phyloP scores from a whole-genome alignment of 2,329 filamentous ascomycete genomes.

The Aspergillus fijiensis region DNA sequence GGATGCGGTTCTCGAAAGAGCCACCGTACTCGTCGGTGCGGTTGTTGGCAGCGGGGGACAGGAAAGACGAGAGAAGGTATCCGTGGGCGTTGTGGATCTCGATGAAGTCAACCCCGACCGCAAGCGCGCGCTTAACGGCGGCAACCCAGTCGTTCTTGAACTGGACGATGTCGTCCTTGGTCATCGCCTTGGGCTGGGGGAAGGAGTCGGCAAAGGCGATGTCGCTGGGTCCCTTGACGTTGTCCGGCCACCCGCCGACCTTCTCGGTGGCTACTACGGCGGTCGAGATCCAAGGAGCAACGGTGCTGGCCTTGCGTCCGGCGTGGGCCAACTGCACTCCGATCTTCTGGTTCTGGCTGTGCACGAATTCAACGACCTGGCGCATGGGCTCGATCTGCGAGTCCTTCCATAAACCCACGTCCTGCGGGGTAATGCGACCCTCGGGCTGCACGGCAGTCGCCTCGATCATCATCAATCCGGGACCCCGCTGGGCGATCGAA shows the following conservation, averaged over 20 bases:
- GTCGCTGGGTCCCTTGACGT: slow-evolving; percentile 58
- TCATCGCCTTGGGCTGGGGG: slow-evolving; percentile 66
- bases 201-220: slow-evolving; percentile 63
- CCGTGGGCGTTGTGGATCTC: slow-evolving; percentile 81
- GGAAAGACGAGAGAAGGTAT: slow-evolving; percentile 70
- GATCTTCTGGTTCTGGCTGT: slow-evolving; percentile 73
- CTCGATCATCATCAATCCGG: slow-evolving; percentile 72
- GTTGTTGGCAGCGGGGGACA: slow-evolving; percentile 68
- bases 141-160: slow-evolving; percentile 64
- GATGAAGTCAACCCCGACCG: slow-evolving; percentile 72
- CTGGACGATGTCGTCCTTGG: slow-evolving; percentile 63
- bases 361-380: slow-evolving; percentile 72
- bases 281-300: slow-evolving; percentile 50
- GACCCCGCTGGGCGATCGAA: slow-evolving; percentile 73
- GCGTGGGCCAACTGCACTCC: slow-evolving; percentile 82
- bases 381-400: slow-evolving; percentile 70
- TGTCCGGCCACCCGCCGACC: slow-evolving; percentile 55
- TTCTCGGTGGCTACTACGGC: slow-evolving; percentile 47
- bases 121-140: slow-evolving; percentile 59
- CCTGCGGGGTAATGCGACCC: slow-evolving; percentile 72
- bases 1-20: slow-evolving; percentile 62
- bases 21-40: slow-evolving; percentile 60
- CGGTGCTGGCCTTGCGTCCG: slow-evolving; percentile 62
- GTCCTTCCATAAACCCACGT: slow-evolving; percentile 72
- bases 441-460: slow-evolving; percentile 73